Evolutionary conservation across 2,329 filamentous ascomycete genomes (phyloP), one percentile per base, ranked within the genome.

Genomic region (Cylindrodendrum hubeiense): DNA sequence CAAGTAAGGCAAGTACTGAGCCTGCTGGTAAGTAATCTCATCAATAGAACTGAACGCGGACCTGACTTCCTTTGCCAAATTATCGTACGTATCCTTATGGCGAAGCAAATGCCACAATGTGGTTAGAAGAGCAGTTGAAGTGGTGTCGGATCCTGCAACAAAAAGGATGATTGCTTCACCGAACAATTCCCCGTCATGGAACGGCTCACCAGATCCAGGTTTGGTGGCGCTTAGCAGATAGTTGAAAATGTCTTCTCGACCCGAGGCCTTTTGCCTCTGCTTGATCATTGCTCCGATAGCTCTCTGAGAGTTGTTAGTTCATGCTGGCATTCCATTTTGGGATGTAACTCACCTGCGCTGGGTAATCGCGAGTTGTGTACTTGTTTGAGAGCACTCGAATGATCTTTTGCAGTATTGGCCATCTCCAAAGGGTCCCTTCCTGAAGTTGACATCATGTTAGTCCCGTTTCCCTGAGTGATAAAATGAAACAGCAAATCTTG

Each of bases 371-470:
- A 9, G 24, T 33, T 33, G 46, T 50, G 17, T 19, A 50, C 24
- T 33, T 28, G 46, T 50, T 50, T 33, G 46, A 50, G 4, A 50
- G 8, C 3, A 6, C 12, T 50, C 46, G 22, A 28, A 50, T 50
- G 5, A 50, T 33, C 22, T 33, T 33, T 33, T 50, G 46, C 17
- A 50, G 17, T 3, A 28, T 4, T 9, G 46, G 46, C 46, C 46
- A 50, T 50, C 46, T 15, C 46, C 46, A 50, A 50, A 50, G 46
- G 4, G 46, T 50, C 3, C 46, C 46, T 24, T 50, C 46, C 46
- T 50, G 15, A 8, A 15, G 13, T 4, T 26, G 0, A 9, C 6
- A 4, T 24, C 12, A 17, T 4, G 7, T 47, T 17, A 47, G 22
- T 22, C 17, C 5, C 21, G 17, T 8, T 7, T 17, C 2, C 7